Evolutionary conservation across 805 yeast species (phyloP).

Genomic region (Teunomyces barrocoloradensis): DNA sequence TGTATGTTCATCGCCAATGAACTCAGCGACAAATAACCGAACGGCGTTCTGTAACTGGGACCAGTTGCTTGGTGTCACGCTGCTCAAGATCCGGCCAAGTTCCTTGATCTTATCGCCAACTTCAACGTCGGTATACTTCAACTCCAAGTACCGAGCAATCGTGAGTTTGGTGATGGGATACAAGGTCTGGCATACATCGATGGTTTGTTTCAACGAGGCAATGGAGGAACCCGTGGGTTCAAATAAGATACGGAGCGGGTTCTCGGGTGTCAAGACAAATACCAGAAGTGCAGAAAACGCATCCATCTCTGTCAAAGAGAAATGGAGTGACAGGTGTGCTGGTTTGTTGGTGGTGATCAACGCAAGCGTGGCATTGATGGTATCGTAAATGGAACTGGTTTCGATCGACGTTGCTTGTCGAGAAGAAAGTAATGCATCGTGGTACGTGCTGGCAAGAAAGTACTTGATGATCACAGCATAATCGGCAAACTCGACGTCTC

Average conservation of each 20-base stretch:
- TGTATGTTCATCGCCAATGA: slow-evolving; percentile 13
- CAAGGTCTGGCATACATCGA: slow-evolving; percentile 30
- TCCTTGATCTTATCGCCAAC: slow-evolving; percentile 4
- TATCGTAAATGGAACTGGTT: slow-evolving; percentile 26
- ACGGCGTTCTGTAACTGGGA: slow-evolving; percentile 7
- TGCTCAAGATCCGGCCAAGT: background rate
- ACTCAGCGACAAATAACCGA: slow-evolving; percentile 9
- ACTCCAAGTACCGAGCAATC: slow-evolving; percentile 24
- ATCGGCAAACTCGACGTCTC: slow-evolving; percentile 6
- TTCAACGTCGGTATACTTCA: slow-evolving; percentile 12
- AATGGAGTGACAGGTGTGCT: background rate
- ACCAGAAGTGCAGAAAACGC: slow-evolving; percentile 10
- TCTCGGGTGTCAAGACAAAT: slow-evolving; percentile 14
- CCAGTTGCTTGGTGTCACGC: slow-evolving; percentile 5
- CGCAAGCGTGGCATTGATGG: slow-evolving; percentile 22
- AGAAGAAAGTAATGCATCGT: slow-evolving; percentile 13
- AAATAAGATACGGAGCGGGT: slow-evolving; percentile 17
- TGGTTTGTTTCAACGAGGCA: slow-evolving; percentile 15
- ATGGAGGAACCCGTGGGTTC: slow-evolving; percentile 16
- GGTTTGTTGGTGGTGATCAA: slow-evolving; percentile 1
- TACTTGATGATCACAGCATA: slow-evolving; percentile 15
- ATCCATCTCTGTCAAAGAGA: slow-evolving; percentile 1
- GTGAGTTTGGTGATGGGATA: slow-evolving; percentile 36
- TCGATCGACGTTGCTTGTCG: slow-evolving; percentile 23
- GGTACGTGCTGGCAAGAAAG: slow-evolving; percentile 22